Base-by-base conservation (phyloP, 129 eudicot genomes). In the Chrysanthemum makinoi region DNA sequence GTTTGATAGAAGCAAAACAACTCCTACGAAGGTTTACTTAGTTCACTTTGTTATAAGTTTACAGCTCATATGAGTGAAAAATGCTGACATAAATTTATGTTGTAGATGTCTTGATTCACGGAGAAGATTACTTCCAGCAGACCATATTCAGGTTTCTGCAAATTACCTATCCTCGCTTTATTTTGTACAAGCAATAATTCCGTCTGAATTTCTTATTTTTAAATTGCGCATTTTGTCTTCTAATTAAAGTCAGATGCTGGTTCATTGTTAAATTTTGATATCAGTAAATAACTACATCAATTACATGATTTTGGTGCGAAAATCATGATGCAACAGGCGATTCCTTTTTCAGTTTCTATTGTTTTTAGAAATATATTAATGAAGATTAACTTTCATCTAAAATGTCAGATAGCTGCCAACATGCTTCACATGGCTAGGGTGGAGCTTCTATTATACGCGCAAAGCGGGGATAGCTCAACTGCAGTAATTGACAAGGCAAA, bases 41-140 rank as follows among this genome's bases (percentile, higher is more conserved):
- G 8, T 68, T 46, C 63, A 64, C 19, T 56, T 49, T 68, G 1
- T 30, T 14, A 68, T 28, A 57, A 14, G 46, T 39, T 39, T 17
- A 49, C 17, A 46, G 10, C 18, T 14, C 4, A 43, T 10, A 52
- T 48, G 4, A 48, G 3, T 68, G 50, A 12, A 62, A 55, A 65
- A 71, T 28, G 10, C 8, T 43, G 35, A 59, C 58, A 39, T 11
- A 39, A 39, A 12, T 66, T 20, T 70, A 16, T 84, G 66, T 44
- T 63, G 75, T 86, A 94, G 98, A 80, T 94, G 97, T 86, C 95
- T 87, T 30, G 79, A 82, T 72, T 85, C 84, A 47, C 76, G 95
- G 22, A 94, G 75, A 77, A 74, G 54, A 44, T 79, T 94, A 79
- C 95, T 89, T 63, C 85, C 86, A 15, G 73, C 82, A 68, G 82